phyloP scores from a whole-genome alignment of 2,329 filamentous ascomycete genomes.

The Blastomyces silverae region DNA sequence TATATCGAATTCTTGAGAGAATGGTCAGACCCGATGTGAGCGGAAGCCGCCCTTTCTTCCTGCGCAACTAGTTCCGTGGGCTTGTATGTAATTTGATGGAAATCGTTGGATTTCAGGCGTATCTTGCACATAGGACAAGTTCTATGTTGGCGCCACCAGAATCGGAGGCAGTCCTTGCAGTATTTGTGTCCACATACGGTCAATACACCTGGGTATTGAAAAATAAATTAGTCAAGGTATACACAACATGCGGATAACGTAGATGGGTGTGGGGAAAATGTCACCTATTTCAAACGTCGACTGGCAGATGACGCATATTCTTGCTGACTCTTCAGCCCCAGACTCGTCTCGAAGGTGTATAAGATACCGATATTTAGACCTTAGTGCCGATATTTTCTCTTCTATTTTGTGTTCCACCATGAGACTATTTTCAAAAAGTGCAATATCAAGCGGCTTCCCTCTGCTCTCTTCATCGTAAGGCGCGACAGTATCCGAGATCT shows the following conservation, averaged over 20 bases:
- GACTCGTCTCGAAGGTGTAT: constrained; percentile 55
- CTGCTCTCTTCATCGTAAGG: constrained; percentile 60
- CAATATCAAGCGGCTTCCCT: constrained; percentile 50
- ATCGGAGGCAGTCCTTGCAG: constrained; percentile 75
- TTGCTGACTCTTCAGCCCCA: constrained; percentile 54
- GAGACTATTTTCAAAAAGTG: constrained; percentile 39
- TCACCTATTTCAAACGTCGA: constrained; percentile 68
- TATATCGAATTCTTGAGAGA: constrained; percentile 57
- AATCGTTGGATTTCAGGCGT: constrained; percentile 56
- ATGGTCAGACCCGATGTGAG: constrained; percentile 25
- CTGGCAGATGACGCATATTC: constrained; percentile 82
- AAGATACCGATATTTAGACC: constrained; percentile 70
- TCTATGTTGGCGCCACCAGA: constrained; percentile 67
- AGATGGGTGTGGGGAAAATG: constrained; percentile 38
- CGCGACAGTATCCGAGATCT: constrained; percentile 79
- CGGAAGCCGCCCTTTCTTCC: constrained; percentile 40
- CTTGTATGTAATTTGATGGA: constrained; percentile 81
- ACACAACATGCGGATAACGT: neutral
- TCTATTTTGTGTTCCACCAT: constrained; percentile 48
- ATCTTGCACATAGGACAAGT: constrained; percentile 84
- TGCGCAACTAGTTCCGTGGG: constrained; percentile 65
- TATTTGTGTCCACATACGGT: constrained; percentile 90
- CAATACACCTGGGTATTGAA: constrained; percentile 31
- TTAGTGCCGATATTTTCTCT: constrained; percentile 54
- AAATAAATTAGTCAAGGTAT: constrained; percentile 14